These are phyloP conservation scores for Starmerella tilneyi DNA, from an alignment of 805 yeast genomes.

Conservation along the genomic window DNA sequence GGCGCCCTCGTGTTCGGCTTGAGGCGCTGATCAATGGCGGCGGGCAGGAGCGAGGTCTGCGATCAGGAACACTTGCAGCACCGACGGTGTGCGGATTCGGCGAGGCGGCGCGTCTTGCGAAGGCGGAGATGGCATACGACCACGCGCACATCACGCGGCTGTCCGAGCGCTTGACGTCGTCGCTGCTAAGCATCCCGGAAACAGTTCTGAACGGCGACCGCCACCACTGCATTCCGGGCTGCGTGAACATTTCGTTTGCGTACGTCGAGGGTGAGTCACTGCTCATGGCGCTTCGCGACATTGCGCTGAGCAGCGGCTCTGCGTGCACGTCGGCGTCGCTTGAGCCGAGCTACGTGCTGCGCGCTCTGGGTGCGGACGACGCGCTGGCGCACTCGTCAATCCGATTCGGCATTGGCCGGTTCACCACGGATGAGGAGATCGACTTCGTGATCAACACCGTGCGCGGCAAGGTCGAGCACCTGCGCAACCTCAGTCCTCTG, in stretches of 20 bases:
- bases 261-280: constrained; percentile 96
- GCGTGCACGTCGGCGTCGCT: constrained; percentile 98
- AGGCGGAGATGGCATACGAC: constrained; percentile 64
- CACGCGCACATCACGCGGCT: constrained; percentile 56
- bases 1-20: constrained; percentile 95
- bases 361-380: constrained; percentile 95
- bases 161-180: constrained; percentile 60
- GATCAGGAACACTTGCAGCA: constrained; percentile 97
- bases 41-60: constrained; percentile 96
- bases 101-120: constrained; percentile 85
- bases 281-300: constrained; percentile 93
- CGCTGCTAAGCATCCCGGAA: constrained; percentile 72
- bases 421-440: constrained; percentile 90
- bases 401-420: constrained; percentile 93
- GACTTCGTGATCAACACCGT: constrained; percentile 89
- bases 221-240: constrained; percentile 70
- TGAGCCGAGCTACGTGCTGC: constrained; percentile 93
- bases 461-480: constrained; percentile 75
- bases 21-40: constrained; percentile 95
- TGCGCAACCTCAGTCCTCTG: constrained; percentile 85
- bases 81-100: constrained; percentile 93
- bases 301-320: constrained; percentile 91
- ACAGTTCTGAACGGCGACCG: constrained; percentile 83
- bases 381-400: constrained; percentile 98
- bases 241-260: constrained; percentile 94